Evolutionary conservation across 192 early-diverging fungal genomes (phyloP).

Genomic region (Coemansia sp.): DNA sequence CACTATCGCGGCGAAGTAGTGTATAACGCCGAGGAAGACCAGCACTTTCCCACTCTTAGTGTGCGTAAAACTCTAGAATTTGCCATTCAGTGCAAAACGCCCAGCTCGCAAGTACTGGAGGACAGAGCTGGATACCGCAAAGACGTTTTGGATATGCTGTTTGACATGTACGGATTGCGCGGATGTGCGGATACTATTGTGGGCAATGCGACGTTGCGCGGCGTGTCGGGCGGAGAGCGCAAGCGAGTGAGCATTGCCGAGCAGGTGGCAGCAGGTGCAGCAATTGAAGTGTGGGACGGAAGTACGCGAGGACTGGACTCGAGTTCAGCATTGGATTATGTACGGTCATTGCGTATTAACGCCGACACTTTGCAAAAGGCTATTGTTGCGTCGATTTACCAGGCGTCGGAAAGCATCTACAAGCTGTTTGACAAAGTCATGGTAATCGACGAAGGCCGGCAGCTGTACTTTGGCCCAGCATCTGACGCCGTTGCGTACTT

Average conservation of each 20-base stretch:
- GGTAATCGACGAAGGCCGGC: slow-evolving; percentile 66
- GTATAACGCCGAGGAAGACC: slow-evolving; percentile 63
- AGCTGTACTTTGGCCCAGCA: slow-evolving; percentile 69
- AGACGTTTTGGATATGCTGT: slow-evolving; percentile 47
- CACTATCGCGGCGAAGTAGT: slow-evolving; percentile 64
- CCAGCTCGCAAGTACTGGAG: slow-evolving; percentile 61
- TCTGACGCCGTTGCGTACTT: slow-evolving; percentile 64
- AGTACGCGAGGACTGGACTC: slow-evolving; percentile 64
- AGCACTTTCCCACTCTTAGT: slow-evolving; percentile 75
- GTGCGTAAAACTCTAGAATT: slow-evolving; percentile 78
- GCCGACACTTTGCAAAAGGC: slow-evolving; percentile 67
- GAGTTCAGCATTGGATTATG: slow-evolving; percentile 66
- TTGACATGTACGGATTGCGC: slow-evolving; percentile 60
- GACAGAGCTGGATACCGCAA: slow-evolving; percentile 60
- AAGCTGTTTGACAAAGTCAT: slow-evolving; percentile 71
- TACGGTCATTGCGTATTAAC: slow-evolving; percentile 67
- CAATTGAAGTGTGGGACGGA: slow-evolving; percentile 62
- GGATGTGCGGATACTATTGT: slow-evolving; percentile 59
- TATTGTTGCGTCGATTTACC: slow-evolving; percentile 59
- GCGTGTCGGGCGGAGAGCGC: slow-evolving; percentile 67
- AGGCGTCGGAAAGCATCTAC: slow-evolving; percentile 78
- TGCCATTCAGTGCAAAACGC: slow-evolving; percentile 72
- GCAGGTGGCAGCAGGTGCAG: slow-evolving; percentile 58
- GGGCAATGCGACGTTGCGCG: slow-evolving; percentile 62
- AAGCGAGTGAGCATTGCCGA: slow-evolving; percentile 63